Percentiles rank a stretch among this genome's conserved stretches.
phyloP scores from a whole-genome alignment of 495 filamentous ascomycete genomes.

The Jackrogersella multiformis region DNA sequence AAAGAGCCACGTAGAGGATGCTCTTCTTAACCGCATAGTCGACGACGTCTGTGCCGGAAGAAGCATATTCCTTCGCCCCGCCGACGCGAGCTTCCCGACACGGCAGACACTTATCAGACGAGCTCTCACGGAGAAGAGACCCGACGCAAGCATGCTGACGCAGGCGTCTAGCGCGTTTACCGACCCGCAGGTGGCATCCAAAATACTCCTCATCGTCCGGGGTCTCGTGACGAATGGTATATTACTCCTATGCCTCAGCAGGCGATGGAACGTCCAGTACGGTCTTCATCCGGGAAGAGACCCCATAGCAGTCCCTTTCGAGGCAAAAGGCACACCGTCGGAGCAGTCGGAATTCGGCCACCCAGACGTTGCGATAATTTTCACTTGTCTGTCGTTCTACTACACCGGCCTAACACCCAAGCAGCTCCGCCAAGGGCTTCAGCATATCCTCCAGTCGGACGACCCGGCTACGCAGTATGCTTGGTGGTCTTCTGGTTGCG shows the following conservation, averaged over 20 bases:
- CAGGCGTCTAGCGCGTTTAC: slow-evolving; percentile 42
- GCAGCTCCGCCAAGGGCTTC: slow-evolving; percentile 54
- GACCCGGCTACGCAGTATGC: slow-evolving; percentile 62
- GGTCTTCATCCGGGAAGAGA: slow-evolving; percentile 53
- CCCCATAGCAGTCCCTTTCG: slow-evolving; percentile 60
- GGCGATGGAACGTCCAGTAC: slow-evolving; percentile 59
- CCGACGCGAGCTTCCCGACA: slow-evolving; percentile 14
- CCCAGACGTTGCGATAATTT: slow-evolving; percentile 64
- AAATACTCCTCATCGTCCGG: slow-evolving; percentile 53
- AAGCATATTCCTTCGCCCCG: slow-evolving; percentile 42
- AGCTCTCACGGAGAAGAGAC: slow-evolving; percentile 43
- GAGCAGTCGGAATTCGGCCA: slow-evolving; percentile 63
- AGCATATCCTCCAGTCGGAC: slow-evolving; percentile 58
- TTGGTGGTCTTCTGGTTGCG: slow-evolving; percentile 50
- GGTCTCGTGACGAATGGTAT: slow-evolving; percentile 53
- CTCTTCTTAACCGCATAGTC: slow-evolving; percentile 45
- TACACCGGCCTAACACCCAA: slow-evolving; percentile 54
- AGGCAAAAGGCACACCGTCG: slow-evolving; percentile 62
- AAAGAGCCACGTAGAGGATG: slow-evolving; percentile 48
- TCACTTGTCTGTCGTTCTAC: slow-evolving; percentile 64
- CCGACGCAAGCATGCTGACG: slow-evolving; percentile 19
- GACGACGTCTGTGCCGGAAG: slow-evolving; percentile 43
- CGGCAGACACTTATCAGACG: slow-evolving; percentile 39
- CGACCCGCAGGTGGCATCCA: slow-evolving; percentile 43
- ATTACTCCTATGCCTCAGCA: slow-evolving; percentile 50